A percentile compares a stretch with the other conserved stretches of the same genome.
Conservation (phyloP, 169 alveolate species). For the Plasmodium falciparum region DNA sequence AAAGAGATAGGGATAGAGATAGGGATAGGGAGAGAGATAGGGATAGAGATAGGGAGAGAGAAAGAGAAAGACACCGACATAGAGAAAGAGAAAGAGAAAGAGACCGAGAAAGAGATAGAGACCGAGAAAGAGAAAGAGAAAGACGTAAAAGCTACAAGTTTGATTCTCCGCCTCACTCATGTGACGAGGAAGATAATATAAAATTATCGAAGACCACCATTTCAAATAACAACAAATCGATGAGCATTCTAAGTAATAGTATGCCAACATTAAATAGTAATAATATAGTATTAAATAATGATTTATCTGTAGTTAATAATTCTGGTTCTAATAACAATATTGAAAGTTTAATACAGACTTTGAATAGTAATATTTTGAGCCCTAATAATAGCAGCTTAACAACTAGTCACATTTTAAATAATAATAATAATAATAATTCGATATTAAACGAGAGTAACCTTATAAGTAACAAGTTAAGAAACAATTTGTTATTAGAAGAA, state of each 20-base stretch:
- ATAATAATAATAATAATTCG: background rate
- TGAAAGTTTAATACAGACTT: conserved; percentile 36
- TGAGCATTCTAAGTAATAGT: background rate
- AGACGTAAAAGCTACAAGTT: conserved; percentile 37
- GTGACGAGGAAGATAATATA: background rate
- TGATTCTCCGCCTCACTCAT: conserved; percentile 65
- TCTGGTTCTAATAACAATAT: conserved; percentile 5
- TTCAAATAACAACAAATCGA: background rate
- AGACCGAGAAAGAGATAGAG: background rate
- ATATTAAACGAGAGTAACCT: background rate
- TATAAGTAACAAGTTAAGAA: background rate
- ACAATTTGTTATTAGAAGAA: background rate
- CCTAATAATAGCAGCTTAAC: background rate
- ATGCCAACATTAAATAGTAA: conserved; percentile 1
- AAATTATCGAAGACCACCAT: conserved; percentile 1
- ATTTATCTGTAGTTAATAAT: background rate
- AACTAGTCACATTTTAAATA: conserved; percentile 2
- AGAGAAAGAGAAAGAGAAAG: background rate
- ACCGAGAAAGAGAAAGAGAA: background rate
- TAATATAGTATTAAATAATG: conserved; percentile 5
- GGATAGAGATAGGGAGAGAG: background rate
- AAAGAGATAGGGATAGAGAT: no score
- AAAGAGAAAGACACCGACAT: background rate
- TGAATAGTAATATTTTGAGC: conserved; percentile 11
- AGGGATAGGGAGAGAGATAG: background rate